Evolutionary conservation across 1,139 yeast genomes (phyloP), one percentile per base, ranked within the genome.

Genomic region (Nadsonia starkeyi-henricii): DNA sequence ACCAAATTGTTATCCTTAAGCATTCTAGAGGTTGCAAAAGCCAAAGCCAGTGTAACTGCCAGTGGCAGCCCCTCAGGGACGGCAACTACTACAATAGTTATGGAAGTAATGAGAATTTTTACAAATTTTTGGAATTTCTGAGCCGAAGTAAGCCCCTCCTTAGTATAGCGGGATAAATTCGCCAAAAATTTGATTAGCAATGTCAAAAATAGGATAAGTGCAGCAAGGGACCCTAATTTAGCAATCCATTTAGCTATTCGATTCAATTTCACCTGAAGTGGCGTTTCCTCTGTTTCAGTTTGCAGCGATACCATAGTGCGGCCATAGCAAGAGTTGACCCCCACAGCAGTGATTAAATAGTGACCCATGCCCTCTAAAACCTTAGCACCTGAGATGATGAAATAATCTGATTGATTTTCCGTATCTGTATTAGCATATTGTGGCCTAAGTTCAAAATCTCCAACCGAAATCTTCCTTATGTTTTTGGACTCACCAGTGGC

Each of bases 21-120:
- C 98, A 91, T 91, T 66, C 97, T 77, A 13, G 96, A 88, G 2
- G 98, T 91, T 2, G 98, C 98, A 70, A 91, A 91, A 0, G 98
- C 98, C 57, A 91, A 73, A 0, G 98, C 96, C 48, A 91, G 72
- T 0, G 98, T 91, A 21, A 91, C 98, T 0, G 98, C 98, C 51
- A 91, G 72, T 0, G 98, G 98, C 53, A 91, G 74, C 50, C 98
- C 98, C 69, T 93, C 99, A 1, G 99, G 99, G 18, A 91, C 95
- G 0, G 98, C 99, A 47, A 91, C 98, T 19, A 91, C 98, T 42
- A 91, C 79, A 58, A 91, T 77, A 0, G 98, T 88, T 52, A 91
- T 83, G 1, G 97, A 82, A 39, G 94, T 85, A 60, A 91, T 93
- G 55, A 91, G 72, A 51, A 91, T 85, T 59, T 85, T 82, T 69